Percentiles rank a stretch among this genome's conserved stretches.
Evolutionary conservation across 306 rosid species (phyloP).

Genomic region (Mucuna pruriens): DNA sequence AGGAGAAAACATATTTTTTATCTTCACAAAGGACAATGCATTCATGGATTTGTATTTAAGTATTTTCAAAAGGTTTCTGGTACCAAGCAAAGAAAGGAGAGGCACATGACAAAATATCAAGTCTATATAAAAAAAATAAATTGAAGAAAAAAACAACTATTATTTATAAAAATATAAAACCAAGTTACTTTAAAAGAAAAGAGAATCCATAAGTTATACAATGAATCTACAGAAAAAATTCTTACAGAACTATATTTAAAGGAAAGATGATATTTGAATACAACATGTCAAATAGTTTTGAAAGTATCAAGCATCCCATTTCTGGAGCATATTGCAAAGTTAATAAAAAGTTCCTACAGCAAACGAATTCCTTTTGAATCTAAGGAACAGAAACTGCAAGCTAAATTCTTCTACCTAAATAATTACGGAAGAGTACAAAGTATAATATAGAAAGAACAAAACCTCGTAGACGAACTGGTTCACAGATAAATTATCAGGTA

Average conservation of each 20-base stretch:
- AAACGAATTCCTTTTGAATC: background rate
- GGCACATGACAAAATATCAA: background rate
- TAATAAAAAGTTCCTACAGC: background rate
- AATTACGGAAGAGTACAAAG: constrained; percentile 27
- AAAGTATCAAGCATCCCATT: background rate
- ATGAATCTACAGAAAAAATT: background rate
- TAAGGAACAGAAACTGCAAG: constrained; percentile 19
- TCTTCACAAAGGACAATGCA: background rate
- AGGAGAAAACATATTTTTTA: background rate
- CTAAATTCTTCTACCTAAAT: constrained; percentile 22
- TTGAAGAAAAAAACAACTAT: background rate
- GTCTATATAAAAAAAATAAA: background rate
- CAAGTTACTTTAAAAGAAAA: background rate
- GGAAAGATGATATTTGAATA: background rate
- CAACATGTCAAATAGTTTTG: constrained; percentile 1
- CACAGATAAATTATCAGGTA: constrained; percentile 87
- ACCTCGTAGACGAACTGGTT: constrained; percentile 95
- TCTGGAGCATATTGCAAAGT: background rate
- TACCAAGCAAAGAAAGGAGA: background rate
- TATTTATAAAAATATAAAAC: background rate
- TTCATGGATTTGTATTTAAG: background rate
- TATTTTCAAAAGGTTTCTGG: background rate
- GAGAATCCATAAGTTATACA: background rate
- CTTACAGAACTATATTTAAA: background rate
- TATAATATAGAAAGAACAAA: constrained; percentile 42